A percentile compares a stretch with the other conserved stretches of the same genome.
Conservation (phyloP, 2,329 filamentous ascomycete species). For the Dothideomycetes sp. region DNA sequence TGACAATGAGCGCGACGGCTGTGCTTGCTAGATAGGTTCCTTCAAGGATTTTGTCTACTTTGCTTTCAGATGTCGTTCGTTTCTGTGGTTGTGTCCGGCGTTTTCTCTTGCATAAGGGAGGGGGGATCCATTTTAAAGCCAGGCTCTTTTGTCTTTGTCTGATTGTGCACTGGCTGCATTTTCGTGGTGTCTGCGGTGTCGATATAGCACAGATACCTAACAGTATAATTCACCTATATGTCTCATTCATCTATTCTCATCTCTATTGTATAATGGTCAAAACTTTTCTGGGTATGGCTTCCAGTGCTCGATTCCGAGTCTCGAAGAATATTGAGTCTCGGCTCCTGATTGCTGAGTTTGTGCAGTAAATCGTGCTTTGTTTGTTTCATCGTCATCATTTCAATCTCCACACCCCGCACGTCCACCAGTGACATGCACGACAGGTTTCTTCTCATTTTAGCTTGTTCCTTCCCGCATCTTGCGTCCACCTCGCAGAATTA, state of each 20-base stretch:
- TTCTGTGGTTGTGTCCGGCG: constrained; percentile 1
- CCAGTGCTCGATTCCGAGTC: no score
- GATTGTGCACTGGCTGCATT: not conserved
- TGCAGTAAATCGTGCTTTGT: no score
- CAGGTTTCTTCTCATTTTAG: no score
- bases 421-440: no score
- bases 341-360: no score
- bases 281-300: no score
- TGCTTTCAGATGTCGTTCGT: constrained; percentile 5
- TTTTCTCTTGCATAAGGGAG: constrained; percentile 7
- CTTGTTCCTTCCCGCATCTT: no score
- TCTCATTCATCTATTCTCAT: not conserved
- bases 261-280: no score
- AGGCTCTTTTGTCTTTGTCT: constrained; percentile 1
- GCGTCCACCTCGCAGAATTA: no score
- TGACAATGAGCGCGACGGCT: constrained; percentile 85
- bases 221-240: constrained; percentile 8
- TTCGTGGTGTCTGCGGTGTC: constrained; percentile 8
- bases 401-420: no score
- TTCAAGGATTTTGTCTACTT: not conserved
- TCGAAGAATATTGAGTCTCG: no score
- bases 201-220: constrained; percentile 10
- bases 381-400: no score
- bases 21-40: constrained; percentile 61
- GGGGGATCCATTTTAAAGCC: not conserved